These are phyloP conservation scores for Penicillium sp. DNA, from an alignment of 2,329 filamentous ascomycete species.

Conservation along the genomic window DNA sequence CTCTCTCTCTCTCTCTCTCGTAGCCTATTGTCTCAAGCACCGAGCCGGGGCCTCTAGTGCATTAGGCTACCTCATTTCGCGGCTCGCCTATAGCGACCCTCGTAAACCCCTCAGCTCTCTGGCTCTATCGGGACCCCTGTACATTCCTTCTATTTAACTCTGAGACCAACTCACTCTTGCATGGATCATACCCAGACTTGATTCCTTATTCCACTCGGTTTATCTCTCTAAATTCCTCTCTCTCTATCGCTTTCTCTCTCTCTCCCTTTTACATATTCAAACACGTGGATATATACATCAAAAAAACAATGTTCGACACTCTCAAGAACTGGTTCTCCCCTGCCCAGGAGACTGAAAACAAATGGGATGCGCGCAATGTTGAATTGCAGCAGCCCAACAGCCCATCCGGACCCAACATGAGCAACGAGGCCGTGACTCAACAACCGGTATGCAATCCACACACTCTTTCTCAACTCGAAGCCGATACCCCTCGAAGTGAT, in stretches of 20 bases:
- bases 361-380: slow-evolving; percentile 10
- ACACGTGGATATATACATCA: too few relatives aligned
- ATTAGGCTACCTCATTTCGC: background rate
- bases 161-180: too few relatives aligned
- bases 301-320: slow-evolving; percentile 6
- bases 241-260: too few relatives aligned
- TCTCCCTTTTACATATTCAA: background rate
- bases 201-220: too few relatives aligned
- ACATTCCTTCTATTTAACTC: background rate
- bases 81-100: too few relatives aligned
- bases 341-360: slow-evolving; percentile 5
- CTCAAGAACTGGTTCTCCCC: slow-evolving; percentile 8
- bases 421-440: slow-evolving; percentile 6
- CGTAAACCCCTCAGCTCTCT: too few relatives aligned
- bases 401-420: slow-evolving; percentile 7
- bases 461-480: background rate
- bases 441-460: slow-evolving; percentile 5
- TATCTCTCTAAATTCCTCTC: too few relatives aligned
- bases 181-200: too few relatives aligned
- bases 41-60: background rate
- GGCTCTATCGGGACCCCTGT: too few relatives aligned
- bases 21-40: too few relatives aligned
- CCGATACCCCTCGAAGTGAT: background rate
- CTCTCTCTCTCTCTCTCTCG: too few relatives aligned
- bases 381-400: slow-evolving; percentile 9